Percentiles rank a stretch among this genome's conserved stretches.
These are phyloP conservation scores for Xylaria palmicola DNA, from an alignment of 495 filamentous ascomycete species.

Conservation along the genomic window DNA sequence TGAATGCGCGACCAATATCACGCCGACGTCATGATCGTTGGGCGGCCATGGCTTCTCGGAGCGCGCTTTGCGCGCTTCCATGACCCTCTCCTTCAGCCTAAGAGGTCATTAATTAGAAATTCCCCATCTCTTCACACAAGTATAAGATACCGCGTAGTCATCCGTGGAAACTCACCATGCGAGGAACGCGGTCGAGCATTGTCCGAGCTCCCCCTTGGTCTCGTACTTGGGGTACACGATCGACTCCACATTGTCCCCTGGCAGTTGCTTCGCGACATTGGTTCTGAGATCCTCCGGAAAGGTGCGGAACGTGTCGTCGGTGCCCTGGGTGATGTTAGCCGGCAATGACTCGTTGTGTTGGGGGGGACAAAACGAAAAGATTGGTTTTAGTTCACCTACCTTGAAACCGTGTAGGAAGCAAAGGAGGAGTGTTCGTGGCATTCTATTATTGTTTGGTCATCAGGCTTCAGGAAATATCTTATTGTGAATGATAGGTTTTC, in stretches of 20 bases:
- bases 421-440: conserved; percentile 79
- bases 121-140: neutral
- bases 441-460: conserved; percentile 35
- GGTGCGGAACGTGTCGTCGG: conserved; percentile 78
- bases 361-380: neutral
- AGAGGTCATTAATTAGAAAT: neutral
- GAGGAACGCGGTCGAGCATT: conserved; percentile 72
- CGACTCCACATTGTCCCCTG: conserved; percentile 58
- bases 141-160: neutral
- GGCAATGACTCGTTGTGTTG: neutral
- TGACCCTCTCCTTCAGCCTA: conserved; percentile 87
- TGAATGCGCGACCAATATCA: conserved; percentile 82
- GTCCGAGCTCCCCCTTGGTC: conserved; percentile 78
- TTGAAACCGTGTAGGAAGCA: conserved; percentile 97
- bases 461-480: too few species aligned
- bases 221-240: conserved; percentile 89
- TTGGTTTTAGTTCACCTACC: conserved; percentile 55
- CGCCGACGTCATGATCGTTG: conserved; percentile 78
- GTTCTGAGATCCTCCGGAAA: conserved; percentile 73
- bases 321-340: conserved; percentile 55
- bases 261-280: conserved; percentile 66
- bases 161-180: conserved; percentile 64
- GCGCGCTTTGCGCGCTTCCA: conserved; percentile 75
- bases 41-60: conserved; percentile 78
- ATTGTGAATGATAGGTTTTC: too few species aligned